These are phyloP conservation scores for Phytophthora crassamura DNA, from an alignment of 352 stramenopile genomes.

Conservation along the genomic window DNA sequence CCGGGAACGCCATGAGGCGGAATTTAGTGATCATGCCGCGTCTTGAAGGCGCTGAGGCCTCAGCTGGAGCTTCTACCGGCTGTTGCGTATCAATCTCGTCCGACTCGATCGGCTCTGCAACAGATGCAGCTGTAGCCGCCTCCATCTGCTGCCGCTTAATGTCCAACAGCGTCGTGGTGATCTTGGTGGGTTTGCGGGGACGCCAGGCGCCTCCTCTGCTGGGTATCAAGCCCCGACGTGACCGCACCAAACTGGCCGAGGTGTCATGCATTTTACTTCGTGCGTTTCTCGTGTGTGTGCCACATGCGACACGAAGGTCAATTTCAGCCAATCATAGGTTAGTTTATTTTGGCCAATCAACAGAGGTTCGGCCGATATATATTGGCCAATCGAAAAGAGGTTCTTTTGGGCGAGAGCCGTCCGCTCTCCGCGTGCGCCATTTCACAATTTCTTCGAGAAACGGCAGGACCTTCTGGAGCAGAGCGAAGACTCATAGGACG, in stretches of 20 bases:
- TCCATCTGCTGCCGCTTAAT: constrained; percentile 22
- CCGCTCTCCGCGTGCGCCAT: no score
- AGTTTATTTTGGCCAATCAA: no score
- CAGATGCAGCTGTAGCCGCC: neutral
- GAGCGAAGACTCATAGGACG: neutral
- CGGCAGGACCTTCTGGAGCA: neutral
- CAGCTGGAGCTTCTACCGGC: constrained; percentile 4
- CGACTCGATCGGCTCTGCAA: constrained; percentile 1
- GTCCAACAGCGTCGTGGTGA: neutral
- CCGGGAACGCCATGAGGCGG: constrained; percentile 18
- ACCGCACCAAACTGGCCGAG: constrained; percentile 2
- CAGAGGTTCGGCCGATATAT: no score
- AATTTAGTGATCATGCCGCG: constrained; percentile 19
- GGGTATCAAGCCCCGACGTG: neutral
- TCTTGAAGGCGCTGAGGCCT: neutral
- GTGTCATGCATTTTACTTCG: constrained; percentile 9
- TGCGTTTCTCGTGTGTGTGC: constrained; percentile 14
- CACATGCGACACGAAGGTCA: no score
- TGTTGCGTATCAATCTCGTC: constrained; percentile 2
- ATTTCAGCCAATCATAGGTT: no score
- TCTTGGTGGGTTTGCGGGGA: neutral
- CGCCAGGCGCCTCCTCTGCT: constrained; percentile 27
- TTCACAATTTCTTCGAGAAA: constrained; percentile 34
- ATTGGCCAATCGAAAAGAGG: no score
- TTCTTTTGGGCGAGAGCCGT: no score